Percentiles rank a stretch among this genome's conserved stretches.
These are phyloP conservation scores for Dicorynia guianensis DNA, from an alignment of 306 rosid species.

Conservation along the genomic window DNA sequence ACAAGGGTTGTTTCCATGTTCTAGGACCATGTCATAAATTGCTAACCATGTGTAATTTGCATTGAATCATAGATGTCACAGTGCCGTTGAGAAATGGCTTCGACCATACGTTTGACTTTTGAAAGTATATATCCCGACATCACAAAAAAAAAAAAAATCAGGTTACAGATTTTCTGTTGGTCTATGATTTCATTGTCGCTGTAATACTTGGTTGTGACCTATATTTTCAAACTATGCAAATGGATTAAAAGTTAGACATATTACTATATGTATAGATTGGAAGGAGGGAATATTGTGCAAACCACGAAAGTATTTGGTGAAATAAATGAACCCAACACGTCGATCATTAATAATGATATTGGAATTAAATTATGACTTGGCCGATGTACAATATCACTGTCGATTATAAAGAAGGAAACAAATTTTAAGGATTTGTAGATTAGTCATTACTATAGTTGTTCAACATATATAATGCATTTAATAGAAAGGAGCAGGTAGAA, in stretches of 20 bases:
- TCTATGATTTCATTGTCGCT: conserved; percentile 13
- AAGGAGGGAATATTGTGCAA: not conserved
- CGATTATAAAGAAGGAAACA: conserved; percentile 53
- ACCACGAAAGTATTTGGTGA: conserved; percentile 39
- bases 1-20: not conserved
- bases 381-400: conserved; percentile 55
- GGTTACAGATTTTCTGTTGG: not conserved
- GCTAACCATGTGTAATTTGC: not conserved
- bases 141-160: not conserved
- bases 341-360: conserved; percentile 46
- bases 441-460: conserved; percentile 41
- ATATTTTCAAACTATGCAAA: not conserved
- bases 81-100: not conserved
- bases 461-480: conserved; percentile 52
- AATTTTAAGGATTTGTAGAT: conserved; percentile 34
- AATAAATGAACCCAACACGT: conserved; percentile 53
- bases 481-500: conserved; percentile 43
- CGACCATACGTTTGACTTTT: conserved; percentile 20
- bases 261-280: not conserved
- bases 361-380: conserved; percentile 46
- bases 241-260: not conserved
- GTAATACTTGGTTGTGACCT: conserved; percentile 22
- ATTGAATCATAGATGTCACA: conserved; percentile 12
- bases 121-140: conserved; percentile 23
- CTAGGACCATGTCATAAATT: not conserved